phyloP scores from a whole-genome alignment of 371 early-diverging fungal genomes.

The Actinomortierella ambigua region DNA sequence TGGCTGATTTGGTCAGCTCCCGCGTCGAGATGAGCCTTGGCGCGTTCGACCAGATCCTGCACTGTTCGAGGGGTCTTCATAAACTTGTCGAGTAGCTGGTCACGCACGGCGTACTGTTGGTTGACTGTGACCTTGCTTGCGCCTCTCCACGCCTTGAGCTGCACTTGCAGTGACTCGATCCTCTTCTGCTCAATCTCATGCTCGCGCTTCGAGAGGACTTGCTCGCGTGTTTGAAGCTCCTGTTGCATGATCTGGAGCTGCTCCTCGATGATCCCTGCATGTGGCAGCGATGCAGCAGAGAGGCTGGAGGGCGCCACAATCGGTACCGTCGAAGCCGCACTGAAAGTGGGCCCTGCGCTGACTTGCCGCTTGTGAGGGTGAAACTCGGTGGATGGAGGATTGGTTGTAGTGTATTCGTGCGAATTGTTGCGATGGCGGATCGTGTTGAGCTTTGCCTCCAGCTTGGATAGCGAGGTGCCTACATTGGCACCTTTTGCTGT shows the following conservation, averaged over 20 bases:
- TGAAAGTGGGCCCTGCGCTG: too few relatives aligned
- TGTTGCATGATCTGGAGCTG: slow-evolving; percentile 33
- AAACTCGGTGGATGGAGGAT: not conserved
- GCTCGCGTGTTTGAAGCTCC: slow-evolving; percentile 27
- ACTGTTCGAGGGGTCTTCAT: slow-evolving; percentile 41
- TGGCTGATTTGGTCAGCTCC: slow-evolving; percentile 33
- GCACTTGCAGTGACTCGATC: slow-evolving; percentile 24
- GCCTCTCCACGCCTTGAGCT: slow-evolving; percentile 39
- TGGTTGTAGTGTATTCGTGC: slow-evolving; percentile 16
- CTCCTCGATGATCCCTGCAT: slow-evolving; percentile 12
- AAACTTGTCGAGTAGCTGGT: slow-evolving; percentile 34
- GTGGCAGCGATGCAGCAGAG: slow-evolving; percentile 1
- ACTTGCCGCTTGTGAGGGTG: too few relatives aligned
- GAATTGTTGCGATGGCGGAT: slow-evolving; percentile 39
- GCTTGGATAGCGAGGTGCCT: slow-evolving; percentile 28
- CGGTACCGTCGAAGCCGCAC: too few relatives aligned
- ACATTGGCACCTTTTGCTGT: slow-evolving; percentile 13
- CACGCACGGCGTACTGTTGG: slow-evolving; percentile 40
- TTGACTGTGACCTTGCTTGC: slow-evolving; percentile 42
- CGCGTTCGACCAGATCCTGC: slow-evolving; percentile 35
- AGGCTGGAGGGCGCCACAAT: not conserved
- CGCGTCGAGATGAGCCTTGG: slow-evolving; percentile 36
- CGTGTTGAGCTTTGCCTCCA: slow-evolving; percentile 32
- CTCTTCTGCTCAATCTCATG: slow-evolving; percentile 36
- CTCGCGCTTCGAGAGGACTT: slow-evolving; percentile 26